These are phyloP conservation scores for Aspergillus wentii DNA, from an alignment of 495 filamentous ascomycete species.

Conservation along the genomic window DNA sequence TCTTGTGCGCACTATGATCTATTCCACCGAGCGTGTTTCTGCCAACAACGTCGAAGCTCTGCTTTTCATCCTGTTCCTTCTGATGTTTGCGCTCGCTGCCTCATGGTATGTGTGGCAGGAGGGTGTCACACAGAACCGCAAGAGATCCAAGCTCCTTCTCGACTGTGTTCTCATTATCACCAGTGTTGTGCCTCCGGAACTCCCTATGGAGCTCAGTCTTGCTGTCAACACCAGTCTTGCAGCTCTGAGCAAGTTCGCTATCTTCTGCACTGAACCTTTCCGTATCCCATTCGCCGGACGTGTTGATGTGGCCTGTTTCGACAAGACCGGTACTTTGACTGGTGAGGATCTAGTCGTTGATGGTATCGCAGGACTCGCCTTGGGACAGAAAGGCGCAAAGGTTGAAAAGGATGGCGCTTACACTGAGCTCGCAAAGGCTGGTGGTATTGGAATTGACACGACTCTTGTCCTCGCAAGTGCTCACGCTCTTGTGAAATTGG, in stretches of 20 bases:
- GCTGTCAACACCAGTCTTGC: slow-evolving; percentile 99
- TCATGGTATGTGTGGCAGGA: slow-evolving; percentile 99
- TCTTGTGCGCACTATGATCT: slow-evolving; percentile 98
- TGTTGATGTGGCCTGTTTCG: slow-evolving; percentile 96
- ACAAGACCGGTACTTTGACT: slow-evolving; percentile 96
- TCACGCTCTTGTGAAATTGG: slow-evolving; percentile 90
- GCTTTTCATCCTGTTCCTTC: slow-evolving; percentile 92
- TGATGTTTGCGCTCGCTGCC: slow-evolving; percentile 93
- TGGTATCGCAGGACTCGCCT: slow-evolving; percentile 83
- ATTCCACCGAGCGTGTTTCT: slow-evolving; percentile 96
- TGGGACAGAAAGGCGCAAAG: slow-evolving; percentile 61
- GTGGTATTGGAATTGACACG: slow-evolving; percentile 66
- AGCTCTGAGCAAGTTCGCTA: slow-evolving; percentile 87
- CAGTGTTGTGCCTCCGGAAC: slow-evolving; percentile 92
- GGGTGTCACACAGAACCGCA: slow-evolving; percentile 86
- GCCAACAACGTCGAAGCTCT: slow-evolving; percentile 94
- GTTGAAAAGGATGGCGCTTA: slow-evolving; percentile 76
- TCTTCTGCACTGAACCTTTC: slow-evolving; percentile 99
- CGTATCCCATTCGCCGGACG: slow-evolving; percentile 96
- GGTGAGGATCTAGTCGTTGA: slow-evolving; percentile 97
- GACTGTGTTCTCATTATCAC: slow-evolving; percentile 98
- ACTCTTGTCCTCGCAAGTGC: slow-evolving; percentile 93
- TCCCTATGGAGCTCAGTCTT: slow-evolving; percentile 96
- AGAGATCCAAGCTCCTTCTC: slow-evolving; percentile 92
- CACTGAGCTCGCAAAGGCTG: slow-evolving; percentile 62